phyloP scores from a whole-genome alignment of 163 green algal species.

The Picocystis sp. region DNA sequence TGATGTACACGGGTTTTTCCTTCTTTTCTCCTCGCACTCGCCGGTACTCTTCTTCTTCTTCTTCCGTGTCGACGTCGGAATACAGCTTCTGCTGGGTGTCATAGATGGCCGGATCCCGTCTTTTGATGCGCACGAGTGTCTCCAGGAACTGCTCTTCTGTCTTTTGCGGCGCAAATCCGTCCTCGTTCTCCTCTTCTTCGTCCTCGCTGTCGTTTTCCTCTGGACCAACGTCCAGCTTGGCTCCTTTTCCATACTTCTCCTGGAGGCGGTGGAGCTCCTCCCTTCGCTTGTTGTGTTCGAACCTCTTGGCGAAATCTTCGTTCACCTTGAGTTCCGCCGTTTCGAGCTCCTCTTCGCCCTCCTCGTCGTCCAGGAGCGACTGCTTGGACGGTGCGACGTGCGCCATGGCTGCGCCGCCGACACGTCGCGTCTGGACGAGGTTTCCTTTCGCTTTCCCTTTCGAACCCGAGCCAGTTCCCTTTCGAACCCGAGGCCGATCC shows the following conservation, averaged over 20 bases:
- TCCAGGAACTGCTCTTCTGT: slow-evolving; percentile 28
- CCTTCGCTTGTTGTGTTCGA: slow-evolving; percentile 75
- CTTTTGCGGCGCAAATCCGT: slow-evolving; percentile 1
- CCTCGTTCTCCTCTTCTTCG: slow-evolving; percentile 15
- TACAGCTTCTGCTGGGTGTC: slow-evolving; percentile 39
- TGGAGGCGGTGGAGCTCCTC: slow-evolving; percentile 70
- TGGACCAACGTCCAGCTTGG: background rate
- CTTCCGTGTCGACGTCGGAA: slow-evolving; percentile 12
- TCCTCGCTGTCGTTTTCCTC: slow-evolving; percentile 8
- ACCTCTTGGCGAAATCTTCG: slow-evolving; percentile 38
- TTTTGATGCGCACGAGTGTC: slow-evolving; percentile 34
- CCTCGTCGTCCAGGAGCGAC: slow-evolving; percentile 12
- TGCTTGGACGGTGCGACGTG: no score
- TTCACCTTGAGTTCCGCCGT: slow-evolving; percentile 31
- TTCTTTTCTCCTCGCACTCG: slow-evolving; percentile 10
- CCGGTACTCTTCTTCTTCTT: slow-evolving; percentile 15
- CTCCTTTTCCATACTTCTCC: slow-evolving; percentile 45
- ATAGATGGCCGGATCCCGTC: slow-evolving; percentile 42
- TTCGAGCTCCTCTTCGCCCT: background rate
- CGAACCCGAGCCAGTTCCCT: no score
- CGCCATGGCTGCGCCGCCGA: no score
- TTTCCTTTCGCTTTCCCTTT: no score
- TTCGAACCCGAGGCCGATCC: no score
- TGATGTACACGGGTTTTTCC: slow-evolving; percentile 43
- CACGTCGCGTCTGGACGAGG: no score